Conservation (phyloP, 805 yeast genomes). For the Spathaspora hagerdaliae region DNA sequence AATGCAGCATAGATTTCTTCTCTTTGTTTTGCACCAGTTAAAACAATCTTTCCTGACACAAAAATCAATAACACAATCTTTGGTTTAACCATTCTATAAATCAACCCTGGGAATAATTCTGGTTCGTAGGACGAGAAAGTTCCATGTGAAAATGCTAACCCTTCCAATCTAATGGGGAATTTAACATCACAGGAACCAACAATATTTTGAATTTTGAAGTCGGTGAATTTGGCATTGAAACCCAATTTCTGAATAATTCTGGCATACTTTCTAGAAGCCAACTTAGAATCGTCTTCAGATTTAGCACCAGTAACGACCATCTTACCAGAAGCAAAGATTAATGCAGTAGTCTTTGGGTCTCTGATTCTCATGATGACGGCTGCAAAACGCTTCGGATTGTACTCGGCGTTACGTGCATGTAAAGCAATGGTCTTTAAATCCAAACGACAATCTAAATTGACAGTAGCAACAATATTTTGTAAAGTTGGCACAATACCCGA, state of each 20-base stretch:
- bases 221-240: slow-evolving; percentile 95
- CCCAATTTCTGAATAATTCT: slow-evolving; percentile 97
- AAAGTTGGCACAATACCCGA: slow-evolving; percentile 95
- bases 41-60: slow-evolving; percentile 94
- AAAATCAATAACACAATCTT: slow-evolving; percentile 93
- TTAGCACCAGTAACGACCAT: slow-evolving; percentile 99
- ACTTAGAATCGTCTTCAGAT: slow-evolving; percentile 96
- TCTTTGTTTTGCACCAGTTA: slow-evolving; percentile 98
- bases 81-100: slow-evolving; percentile 99
- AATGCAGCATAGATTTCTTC: slow-evolving; percentile 98
- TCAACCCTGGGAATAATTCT: slow-evolving; percentile 94
- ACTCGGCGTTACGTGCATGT: slow-evolving; percentile 98
- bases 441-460: slow-evolving; percentile 90
- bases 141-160: slow-evolving; percentile 96
- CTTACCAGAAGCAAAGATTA: slow-evolving; percentile 97
- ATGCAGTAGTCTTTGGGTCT: slow-evolving; percentile 97
- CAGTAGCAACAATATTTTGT: slow-evolving; percentile 97
- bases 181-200: slow-evolving; percentile 99
- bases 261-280: slow-evolving; percentile 96
- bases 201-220: slow-evolving; percentile 95
- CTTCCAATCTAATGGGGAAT: slow-evolving; percentile 95
- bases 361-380: slow-evolving; percentile 99
- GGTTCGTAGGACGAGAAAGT: slow-evolving; percentile 98
- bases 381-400: slow-evolving; percentile 97
- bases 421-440: slow-evolving; percentile 96